Evolutionary conservation across 2,329 filamentous ascomycete genomes (phyloP), one percentile per base, ranked within the genome.

Genomic region (Aspergillus fijiensis): DNA sequence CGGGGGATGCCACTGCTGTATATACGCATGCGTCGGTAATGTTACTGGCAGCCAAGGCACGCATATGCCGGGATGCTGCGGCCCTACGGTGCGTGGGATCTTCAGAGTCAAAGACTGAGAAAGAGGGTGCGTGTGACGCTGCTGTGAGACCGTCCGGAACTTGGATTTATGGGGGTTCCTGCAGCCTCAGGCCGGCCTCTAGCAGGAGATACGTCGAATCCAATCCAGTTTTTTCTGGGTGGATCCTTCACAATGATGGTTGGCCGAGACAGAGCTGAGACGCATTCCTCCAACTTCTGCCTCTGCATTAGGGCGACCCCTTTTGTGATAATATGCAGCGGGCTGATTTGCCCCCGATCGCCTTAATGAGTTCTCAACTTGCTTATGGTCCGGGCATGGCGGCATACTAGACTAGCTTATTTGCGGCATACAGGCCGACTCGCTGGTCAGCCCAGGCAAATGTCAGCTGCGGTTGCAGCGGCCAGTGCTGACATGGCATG

Each of bases 381-480:
- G 33, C 25, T 54, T 51, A 35, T 54, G 10, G 11, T 14, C 39
- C 39, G 6, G 16, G 14, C 33, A 45, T 7, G 16, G 39, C 39
- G 16, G 39, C 19, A 45, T 45, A 55, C 23, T 27, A 23, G 12
- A 55, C 23, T 27, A 23, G 12, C 3, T 21, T 25, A 21, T 47
- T 57, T 45, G 25, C 12, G n/a, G 52, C 33, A 47, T 27, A 35
- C 39, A 51, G 29, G 33, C 47, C 10, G 42, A 55, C 29, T 19
- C 4, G 51, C 55, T 33, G 14, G 12, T 16, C 10, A 35, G 33
- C 31, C 45, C 25, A 51, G 49, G 21, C n/a, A 49, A n/a, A 31
- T 51, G 49, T 62, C 58, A 58, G 58, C 61, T 63, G 55, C 61
- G 49, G 55, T 16, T 55, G 42, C 19, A 55, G 60, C 60, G 54